phyloP scores from a whole-genome alignment of 2,329 filamentous ascomycete species.

The Aphanocladium album region DNA sequence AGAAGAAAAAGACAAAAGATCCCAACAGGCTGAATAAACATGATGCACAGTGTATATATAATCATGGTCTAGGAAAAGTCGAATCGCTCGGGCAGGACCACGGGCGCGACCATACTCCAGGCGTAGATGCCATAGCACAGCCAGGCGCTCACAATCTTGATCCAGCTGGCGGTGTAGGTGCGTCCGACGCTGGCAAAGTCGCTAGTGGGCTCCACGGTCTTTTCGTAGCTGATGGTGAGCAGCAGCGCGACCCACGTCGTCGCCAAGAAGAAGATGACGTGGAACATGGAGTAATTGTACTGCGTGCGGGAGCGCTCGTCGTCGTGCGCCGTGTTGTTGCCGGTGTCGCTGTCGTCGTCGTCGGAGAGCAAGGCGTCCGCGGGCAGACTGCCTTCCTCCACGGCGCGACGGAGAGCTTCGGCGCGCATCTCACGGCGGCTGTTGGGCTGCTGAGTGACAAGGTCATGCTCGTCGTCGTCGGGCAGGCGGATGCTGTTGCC shows the following conservation, averaged over 20 bases:
- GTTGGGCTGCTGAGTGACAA: slow-evolving; percentile 80
- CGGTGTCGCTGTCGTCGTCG: slow-evolving; percentile 61
- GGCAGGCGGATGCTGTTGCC: slow-evolving; percentile 50
- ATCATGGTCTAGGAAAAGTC: slow-evolving; percentile 43
- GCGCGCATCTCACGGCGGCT: slow-evolving; percentile 85
- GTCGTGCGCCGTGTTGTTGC: slow-evolving; percentile 63
- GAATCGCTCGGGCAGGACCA: slow-evolving; percentile 81
- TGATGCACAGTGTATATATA: not conserved
- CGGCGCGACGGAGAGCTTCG: slow-evolving; percentile 82
- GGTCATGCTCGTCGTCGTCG: slow-evolving; percentile 76
- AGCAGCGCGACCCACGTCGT: slow-evolving; percentile 95
- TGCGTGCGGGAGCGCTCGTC: slow-evolving; percentile 87
- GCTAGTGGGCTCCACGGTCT: slow-evolving; percentile 49
- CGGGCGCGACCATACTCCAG: slow-evolving; percentile 87
- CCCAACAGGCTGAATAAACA: not conserved
- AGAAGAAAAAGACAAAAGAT: not conserved
- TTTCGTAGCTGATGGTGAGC: slow-evolving; percentile 68
- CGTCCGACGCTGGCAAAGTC: slow-evolving; percentile 90
- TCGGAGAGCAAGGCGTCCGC: slow-evolving; percentile 81
- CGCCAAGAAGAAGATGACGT: slow-evolving; percentile 94
- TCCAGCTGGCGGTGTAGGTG: slow-evolving; percentile 97
- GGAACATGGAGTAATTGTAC: slow-evolving; percentile 95
- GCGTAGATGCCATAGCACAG: slow-evolving; percentile 90
- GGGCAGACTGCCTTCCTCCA: slow-evolving; percentile 87
- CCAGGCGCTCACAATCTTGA: slow-evolving; percentile 98